Evolutionary conservation across 371 early-diverging fungal species (phyloP).

Genomic region (Mortierella sp.): DNA sequence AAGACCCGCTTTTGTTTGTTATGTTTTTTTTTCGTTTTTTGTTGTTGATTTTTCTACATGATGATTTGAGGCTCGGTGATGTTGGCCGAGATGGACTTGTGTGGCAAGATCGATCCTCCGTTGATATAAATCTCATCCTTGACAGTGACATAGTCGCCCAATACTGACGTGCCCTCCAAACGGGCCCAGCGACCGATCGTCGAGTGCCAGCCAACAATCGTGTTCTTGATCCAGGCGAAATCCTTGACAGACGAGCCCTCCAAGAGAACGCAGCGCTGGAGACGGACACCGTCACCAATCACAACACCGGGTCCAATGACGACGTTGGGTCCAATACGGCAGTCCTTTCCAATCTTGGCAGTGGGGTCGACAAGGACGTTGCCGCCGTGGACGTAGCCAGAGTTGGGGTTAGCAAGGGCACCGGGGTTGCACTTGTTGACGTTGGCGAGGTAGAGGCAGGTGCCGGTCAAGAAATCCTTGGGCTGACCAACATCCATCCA

Average conservation of each 20-base stretch:
- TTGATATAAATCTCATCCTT: slow-evolving; percentile 94
- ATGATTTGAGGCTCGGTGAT: slow-evolving; percentile 95
- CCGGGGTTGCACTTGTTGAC: slow-evolving; percentile 81
- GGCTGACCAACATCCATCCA: slow-evolving; percentile 99
- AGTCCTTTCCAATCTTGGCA: slow-evolving; percentile 93
- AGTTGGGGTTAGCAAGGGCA: slow-evolving; percentile 69
- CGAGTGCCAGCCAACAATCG: slow-evolving; percentile 98
- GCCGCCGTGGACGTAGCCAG: slow-evolving; percentile 80
- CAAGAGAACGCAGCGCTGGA: slow-evolving; percentile 92
- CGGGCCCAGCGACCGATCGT: slow-evolving; percentile 95
- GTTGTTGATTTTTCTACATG: slow-evolving; percentile 72
- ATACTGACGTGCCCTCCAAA: slow-evolving; percentile 92
- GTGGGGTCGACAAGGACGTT: slow-evolving; percentile 93
- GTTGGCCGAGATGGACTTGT: slow-evolving; percentile 89
- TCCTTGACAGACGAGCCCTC: slow-evolving; percentile 91
- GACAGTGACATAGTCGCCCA: slow-evolving; percentile 96
- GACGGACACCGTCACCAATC: slow-evolving; percentile 96
- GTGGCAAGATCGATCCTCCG: slow-evolving; percentile 94
- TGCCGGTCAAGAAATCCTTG: slow-evolving; percentile 97
- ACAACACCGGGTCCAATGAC: slow-evolving; percentile 93
- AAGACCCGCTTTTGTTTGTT: slow-evolving; percentile 14
- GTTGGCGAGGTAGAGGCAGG: slow-evolving; percentile 92
- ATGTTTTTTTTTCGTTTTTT: background rate
- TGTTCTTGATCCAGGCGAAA: slow-evolving; percentile 90
- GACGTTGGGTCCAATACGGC: slow-evolving; percentile 97